Conservation (phyloP, 2,329 filamentous ascomycete species). For the Fusarium robinianum region DNA sequence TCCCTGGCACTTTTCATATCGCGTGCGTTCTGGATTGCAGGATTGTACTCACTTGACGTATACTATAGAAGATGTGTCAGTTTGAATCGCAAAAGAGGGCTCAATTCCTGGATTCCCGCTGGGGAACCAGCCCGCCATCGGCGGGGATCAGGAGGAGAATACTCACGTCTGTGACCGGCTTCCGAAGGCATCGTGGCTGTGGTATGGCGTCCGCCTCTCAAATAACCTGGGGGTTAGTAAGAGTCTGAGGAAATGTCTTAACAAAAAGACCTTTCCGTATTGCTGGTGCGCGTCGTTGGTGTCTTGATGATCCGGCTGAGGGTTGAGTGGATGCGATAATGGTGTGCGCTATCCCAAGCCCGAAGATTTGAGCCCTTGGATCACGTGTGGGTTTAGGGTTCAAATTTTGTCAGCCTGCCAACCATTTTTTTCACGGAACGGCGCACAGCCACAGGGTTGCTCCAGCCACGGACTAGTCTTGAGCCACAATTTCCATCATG, state of each 20-base stretch:
- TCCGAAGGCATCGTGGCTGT: conserved; percentile 83
- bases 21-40: conserved; percentile 13
- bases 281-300: conserved; percentile 50
- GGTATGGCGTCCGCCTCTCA: conserved; percentile 52
- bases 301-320: conserved; percentile 45
- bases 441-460: conserved; percentile 12
- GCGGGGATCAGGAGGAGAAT: conserved; percentile 23
- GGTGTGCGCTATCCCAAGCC: conserved; percentile 42
- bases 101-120: conserved; percentile 24
- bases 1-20: conserved; percentile 16
- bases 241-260: conserved; percentile 49
- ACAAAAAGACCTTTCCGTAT: conserved; percentile 51
- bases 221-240: conserved; percentile 50
- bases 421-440: neutral
- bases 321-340: conserved; percentile 43
- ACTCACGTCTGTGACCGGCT: conserved; percentile 88
- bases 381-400: conserved; percentile 45
- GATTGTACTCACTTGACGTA: conserved; percentile 80
- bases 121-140: conserved; percentile 16
- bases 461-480: neutral
- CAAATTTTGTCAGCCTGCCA: conserved; percentile 2
- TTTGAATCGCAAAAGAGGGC: conserved; percentile 21
- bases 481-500: conserved; percentile 13
- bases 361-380: conserved; percentile 43
- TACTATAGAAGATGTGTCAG: conserved; percentile 61